Evolutionary conservation across 371 early-diverging fungal species (phyloP).

Genomic region (Saksenaea oblongispora): DNA sequence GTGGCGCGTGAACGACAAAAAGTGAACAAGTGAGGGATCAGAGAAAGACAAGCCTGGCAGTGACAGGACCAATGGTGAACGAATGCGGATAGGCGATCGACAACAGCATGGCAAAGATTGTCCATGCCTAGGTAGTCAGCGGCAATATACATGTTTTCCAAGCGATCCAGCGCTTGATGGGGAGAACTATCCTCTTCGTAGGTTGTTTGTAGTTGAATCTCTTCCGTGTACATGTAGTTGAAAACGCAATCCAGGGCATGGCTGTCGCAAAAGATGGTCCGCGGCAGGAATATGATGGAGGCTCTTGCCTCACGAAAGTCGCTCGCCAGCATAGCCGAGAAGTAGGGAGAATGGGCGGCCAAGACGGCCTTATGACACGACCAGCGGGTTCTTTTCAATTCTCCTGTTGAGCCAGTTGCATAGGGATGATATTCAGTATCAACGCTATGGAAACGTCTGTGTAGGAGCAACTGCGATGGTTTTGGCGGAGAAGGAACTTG

Average conservation of each 20-base stretch:
- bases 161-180: slow-evolving; percentile 5
- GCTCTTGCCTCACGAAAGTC: slow-evolving; percentile 13
- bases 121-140: slow-evolving; percentile 43
- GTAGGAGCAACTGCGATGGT: not conserved
- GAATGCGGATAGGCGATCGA: slow-evolving; percentile 11
- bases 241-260: slow-evolving; percentile 8
- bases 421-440: not conserved
- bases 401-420: not conserved
- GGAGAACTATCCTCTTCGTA: slow-evolving; percentile 8
- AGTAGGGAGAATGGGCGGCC: slow-evolving; percentile 12
- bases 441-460: not conserved
- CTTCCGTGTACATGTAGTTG: slow-evolving; percentile 15
- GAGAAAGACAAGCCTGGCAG: slow-evolving; percentile 20
- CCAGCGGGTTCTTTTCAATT: slow-evolving; percentile 1
- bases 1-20: slow-evolving; percentile 18
- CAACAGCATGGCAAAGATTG: slow-evolving; percentile 15
- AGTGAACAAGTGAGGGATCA: slow-evolving; percentile 21
- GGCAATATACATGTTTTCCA: slow-evolving; percentile 28
- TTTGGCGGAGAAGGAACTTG: not conserved
- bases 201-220: not conserved
- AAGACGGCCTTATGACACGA: slow-evolving; percentile 14
- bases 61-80: slow-evolving; percentile 28
- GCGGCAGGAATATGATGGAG: slow-evolving; percentile 4
- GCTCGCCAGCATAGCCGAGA: slow-evolving; percentile 17
- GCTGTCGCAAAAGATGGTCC: slow-evolving; percentile 8